A percentile compares a stretch with the other conserved stretches of the same genome.
Conservation (phyloP, 83 land plant species). For the Isoetes engelmannii region DNA sequence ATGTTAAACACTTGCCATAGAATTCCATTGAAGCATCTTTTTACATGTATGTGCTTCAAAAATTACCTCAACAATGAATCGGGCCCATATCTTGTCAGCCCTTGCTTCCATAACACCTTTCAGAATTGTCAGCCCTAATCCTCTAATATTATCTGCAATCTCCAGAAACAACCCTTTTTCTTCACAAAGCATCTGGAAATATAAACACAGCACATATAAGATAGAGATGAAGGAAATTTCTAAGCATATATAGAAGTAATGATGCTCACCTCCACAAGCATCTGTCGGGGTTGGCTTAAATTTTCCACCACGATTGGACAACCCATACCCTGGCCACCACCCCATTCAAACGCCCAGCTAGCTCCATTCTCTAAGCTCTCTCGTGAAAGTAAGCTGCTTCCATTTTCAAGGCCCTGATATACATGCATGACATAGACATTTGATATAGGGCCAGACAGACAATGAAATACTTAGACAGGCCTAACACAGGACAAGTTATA, state of each 20-base stretch:
- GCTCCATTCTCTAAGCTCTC: conserved; percentile 35
- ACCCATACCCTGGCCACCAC: conserved; percentile 20
- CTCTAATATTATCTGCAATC: conserved; percentile 58
- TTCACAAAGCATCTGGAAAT: conserved; percentile 67
- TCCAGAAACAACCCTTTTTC: conserved; percentile 58
- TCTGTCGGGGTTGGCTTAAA: conserved; percentile 35
- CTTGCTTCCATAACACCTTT: conserved; percentile 67
- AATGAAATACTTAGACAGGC: background rate
- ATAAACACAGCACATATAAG: background rate
- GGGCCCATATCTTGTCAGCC: conserved; percentile 61
- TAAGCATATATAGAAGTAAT: background rate
- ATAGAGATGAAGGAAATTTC: background rate
- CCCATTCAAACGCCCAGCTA: conserved; percentile 39
- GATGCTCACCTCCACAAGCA: conserved; percentile 36
- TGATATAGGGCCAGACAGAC: background rate
- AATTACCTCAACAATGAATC: conserved; percentile 62
- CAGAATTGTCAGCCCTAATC: conserved; percentile 62
- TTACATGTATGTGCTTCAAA: background rate
- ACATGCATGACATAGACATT: conserved; percentile 6
- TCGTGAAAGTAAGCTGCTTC: conserved; percentile 6
- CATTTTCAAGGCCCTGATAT: background rate
- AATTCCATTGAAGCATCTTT: too few relatives aligned
- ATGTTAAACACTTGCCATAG: too few relatives aligned
- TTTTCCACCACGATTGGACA: conserved; percentile 38
- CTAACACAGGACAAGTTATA: conserved; percentile 9